A percentile compares a stretch with the other conserved stretches of the same genome.
These are phyloP conservation scores for Cryptococcus sp. DNA, from an alignment of 1,284 basidiomycete genomes.

Conservation along the genomic window DNA sequence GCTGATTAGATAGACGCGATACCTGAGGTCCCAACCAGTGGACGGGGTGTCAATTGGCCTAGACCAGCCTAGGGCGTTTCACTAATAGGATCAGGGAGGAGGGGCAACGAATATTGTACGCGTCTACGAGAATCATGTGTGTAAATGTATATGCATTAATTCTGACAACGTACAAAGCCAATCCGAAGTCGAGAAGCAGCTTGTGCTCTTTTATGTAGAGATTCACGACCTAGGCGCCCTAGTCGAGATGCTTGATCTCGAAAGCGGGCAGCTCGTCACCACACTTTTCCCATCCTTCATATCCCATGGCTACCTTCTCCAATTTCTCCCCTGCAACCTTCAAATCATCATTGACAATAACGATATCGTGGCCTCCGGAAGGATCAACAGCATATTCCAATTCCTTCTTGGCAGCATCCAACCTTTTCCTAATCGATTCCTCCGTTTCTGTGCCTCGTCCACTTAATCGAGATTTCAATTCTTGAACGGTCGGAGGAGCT, in stretches of 20 bases:
- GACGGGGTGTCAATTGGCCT: conserved; percentile 20
- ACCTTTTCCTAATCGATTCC: conserved; percentile 66
- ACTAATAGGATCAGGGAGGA: not conserved
- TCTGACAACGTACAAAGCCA: too few species aligned
- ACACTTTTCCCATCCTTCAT: conserved; percentile 43
- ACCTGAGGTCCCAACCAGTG: conserved; percentile 6
- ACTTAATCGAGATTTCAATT: conserved; percentile 65
- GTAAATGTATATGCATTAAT: too few species aligned
- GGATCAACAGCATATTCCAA: conserved; percentile 65
- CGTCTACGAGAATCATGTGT: too few species aligned
- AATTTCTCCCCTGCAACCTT: conserved; percentile 69
- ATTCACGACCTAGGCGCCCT: too few species aligned
- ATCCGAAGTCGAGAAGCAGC: too few species aligned
- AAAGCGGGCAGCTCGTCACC: conserved; percentile 43
- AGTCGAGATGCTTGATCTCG: conserved; percentile 31
- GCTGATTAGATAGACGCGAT: conserved; percentile 7
- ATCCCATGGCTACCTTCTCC: conserved; percentile 67
- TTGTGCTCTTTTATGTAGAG: too few species aligned
- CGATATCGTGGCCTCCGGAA: conserved; percentile 67
- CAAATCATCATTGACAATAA: conserved; percentile 89
- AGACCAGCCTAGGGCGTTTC: conserved; percentile 9
- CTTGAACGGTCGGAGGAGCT: conserved; percentile 72
- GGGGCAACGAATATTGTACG: too few species aligned
- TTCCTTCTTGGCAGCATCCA: conserved; percentile 76
- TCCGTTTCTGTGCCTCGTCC: conserved; percentile 82